Percentiles rank a stretch among this genome's conserved stretches.
Conservation (phyloP, 441 rosid genomes). For the Isatis lusitanica region DNA sequence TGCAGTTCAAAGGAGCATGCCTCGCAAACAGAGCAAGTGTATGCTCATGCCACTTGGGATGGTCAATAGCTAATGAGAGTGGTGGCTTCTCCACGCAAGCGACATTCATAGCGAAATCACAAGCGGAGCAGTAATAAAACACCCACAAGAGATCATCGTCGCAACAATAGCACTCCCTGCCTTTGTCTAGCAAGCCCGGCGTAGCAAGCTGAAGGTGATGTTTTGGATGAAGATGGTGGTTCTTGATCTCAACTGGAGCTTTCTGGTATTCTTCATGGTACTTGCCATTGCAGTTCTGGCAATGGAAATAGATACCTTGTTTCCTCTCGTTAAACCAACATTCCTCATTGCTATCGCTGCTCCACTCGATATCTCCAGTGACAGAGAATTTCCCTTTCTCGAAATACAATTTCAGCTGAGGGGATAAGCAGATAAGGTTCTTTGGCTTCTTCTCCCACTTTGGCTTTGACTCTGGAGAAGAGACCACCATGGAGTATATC, state of each 20-base stretch:
- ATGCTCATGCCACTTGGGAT: neutral
- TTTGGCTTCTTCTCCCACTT: neutral
- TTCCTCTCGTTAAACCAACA: neutral
- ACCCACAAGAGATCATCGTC: neutral
- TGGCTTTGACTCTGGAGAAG: neutral
- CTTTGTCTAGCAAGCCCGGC: neutral
- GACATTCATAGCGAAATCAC: neutral
- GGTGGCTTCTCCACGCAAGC: neutral
- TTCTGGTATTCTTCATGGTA: neutral
- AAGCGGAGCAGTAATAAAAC: neutral
- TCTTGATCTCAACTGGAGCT: neutral
- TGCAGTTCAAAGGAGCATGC: neutral
- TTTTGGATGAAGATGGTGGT: neutral
- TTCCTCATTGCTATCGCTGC: neutral
- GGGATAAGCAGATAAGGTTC: neutral
- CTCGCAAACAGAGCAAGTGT: neutral
- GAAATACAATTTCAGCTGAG: neutral
- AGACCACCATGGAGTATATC: neutral
- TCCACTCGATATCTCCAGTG: neutral
- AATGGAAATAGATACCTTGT: neutral
- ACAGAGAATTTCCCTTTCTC: neutral
- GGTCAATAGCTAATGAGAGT: neutral
- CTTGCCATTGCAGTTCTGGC: neutral
- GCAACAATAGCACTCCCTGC: neutral
- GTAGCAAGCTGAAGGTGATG: neutral